Conservation (phyloP, 2,329 filamentous ascomycete genomes). For the Zasmidium cellare region DNA sequence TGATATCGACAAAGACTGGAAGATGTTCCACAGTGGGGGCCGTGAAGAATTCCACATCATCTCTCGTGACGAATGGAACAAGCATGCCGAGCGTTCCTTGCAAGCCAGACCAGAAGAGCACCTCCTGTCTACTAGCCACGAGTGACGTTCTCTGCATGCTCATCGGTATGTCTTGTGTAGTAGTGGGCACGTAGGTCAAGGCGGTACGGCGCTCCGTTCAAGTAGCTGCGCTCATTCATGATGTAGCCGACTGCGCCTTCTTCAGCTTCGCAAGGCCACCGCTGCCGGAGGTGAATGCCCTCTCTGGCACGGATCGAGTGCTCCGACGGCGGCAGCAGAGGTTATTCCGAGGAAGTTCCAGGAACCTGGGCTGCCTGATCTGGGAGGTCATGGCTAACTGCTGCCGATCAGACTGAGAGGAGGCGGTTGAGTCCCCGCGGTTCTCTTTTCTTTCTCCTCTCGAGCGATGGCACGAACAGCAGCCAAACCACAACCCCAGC, state of each 20-base stretch:
- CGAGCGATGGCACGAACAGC: background rate
- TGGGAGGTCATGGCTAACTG: background rate
- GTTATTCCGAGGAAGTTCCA: too few species aligned
- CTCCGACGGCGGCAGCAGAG: too few species aligned
- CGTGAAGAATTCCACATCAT: conserved; percentile 99
- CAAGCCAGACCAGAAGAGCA: conserved; percentile 89
- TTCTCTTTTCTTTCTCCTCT: background rate
- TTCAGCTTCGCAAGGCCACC: conserved; percentile 58
- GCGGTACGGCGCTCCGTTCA: conserved; percentile 85
- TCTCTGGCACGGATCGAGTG: too few species aligned
- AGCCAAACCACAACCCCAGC: background rate
- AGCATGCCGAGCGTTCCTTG: conserved; percentile 93
- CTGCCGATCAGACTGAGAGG: background rate
- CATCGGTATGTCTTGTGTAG: conserved; percentile 87
- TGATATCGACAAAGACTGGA: too few species aligned
- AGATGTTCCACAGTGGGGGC: too few species aligned
- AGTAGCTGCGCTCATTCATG: conserved; percentile 84
- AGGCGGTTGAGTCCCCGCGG: background rate
- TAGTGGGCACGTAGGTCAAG: conserved; percentile 84
- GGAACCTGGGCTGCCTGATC: background rate
- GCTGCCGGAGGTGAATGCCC: too few species aligned
- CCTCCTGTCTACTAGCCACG: conserved; percentile 86
- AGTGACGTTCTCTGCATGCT: conserved; percentile 86
- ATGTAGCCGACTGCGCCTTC: conserved; percentile 87
- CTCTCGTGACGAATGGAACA: conserved; percentile 85